Base-by-base conservation (phyloP, 2,329 filamentous ascomycete genomes). In the Aspergillus novofumigatus region DNA sequence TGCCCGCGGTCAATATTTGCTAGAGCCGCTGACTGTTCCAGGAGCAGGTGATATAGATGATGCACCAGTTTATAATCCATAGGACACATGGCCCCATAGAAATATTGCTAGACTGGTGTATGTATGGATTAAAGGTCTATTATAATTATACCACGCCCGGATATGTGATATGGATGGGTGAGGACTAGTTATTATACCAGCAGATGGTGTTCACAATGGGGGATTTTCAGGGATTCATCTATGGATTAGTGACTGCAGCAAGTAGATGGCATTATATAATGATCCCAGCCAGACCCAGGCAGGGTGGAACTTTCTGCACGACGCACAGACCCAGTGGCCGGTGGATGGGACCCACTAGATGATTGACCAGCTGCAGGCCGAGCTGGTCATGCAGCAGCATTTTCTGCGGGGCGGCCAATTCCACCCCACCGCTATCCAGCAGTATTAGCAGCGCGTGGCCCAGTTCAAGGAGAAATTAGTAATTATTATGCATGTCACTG, bases 41-140 rank as follows among this genome's bases (percentile, higher is more conserved):
- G 28, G 10, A 29, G 28, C 3, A 29, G 28, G 28, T 29, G 9
- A 17, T 4, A n/a, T 41, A 23, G 23, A 58, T 58, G 20, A 29
- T 55, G 5, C 14, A 47, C 17, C 6, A 28, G 20, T 59, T 59
- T 20, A 55, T 59, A 20, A 26, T 59, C 20, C n/a, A 3, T 11
- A 3, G 28, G 28, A 28, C 26, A 7, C 26, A 28, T 8, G 26
- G 26, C 8, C 26, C 26, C 8, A 28, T 28, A 2, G 26, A 29
- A 10, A 29, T 3, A 29, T 29, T 29, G 3, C 28, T 29, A 3
- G 10, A 29, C 9, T 53, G 35, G 51, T 35, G 26, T 3, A 53
- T n/a, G 26, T 58, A 52, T 32, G 25, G 56, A 29, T 32, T 58
- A 11, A 56, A 56, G 54, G 54, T 59, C n/a, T 21, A 56, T 49